Conservation (phyloP, 2,329 filamentous ascomycete genomes). For the Cercospora nicotianae region DNA sequence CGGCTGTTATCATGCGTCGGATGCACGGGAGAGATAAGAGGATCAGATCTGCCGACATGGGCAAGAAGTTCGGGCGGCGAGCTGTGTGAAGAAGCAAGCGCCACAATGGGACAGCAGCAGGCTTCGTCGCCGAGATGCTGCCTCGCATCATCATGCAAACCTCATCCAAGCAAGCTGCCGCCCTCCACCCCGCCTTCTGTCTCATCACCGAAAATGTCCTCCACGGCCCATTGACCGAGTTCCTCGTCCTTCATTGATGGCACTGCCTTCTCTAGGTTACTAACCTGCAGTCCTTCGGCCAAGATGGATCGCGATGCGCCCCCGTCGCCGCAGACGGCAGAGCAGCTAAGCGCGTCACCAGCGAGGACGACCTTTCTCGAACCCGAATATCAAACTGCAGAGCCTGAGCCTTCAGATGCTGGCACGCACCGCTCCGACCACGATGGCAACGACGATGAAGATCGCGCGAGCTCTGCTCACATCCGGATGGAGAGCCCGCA, state of each 20-base stretch:
- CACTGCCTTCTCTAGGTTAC: background rate
- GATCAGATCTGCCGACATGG: background rate
- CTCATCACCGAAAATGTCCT: background rate
- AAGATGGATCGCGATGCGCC: constrained; percentile 1
- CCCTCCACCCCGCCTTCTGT: constrained; percentile 3
- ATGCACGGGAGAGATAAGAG: background rate
- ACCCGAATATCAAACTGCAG: constrained; percentile 10
- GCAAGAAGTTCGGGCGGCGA: background rate
- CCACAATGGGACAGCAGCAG: background rate
- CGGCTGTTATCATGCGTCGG: background rate
- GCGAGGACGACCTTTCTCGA: constrained; percentile 1
- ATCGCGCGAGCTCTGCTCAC: constrained; percentile 26
- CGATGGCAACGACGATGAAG: constrained; percentile 15
- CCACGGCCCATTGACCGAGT: background rate
- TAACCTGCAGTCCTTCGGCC: background rate
- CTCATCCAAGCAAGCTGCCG: background rate
- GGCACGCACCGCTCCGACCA: background rate
- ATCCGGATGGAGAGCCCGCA: constrained; percentile 30
- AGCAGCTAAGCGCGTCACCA: background rate
- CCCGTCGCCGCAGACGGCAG: background rate
- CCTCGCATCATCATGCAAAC: background rate
- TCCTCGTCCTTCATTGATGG: background rate
- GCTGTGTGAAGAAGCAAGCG: background rate
- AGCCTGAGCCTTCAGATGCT: constrained; percentile 10
- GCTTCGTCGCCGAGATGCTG: background rate